Evolutionary conservation across 1,284 basidiomycete species (phyloP), one percentile per base, ranked within the genome.

Genomic region (Stereum hirsutum): DNA sequence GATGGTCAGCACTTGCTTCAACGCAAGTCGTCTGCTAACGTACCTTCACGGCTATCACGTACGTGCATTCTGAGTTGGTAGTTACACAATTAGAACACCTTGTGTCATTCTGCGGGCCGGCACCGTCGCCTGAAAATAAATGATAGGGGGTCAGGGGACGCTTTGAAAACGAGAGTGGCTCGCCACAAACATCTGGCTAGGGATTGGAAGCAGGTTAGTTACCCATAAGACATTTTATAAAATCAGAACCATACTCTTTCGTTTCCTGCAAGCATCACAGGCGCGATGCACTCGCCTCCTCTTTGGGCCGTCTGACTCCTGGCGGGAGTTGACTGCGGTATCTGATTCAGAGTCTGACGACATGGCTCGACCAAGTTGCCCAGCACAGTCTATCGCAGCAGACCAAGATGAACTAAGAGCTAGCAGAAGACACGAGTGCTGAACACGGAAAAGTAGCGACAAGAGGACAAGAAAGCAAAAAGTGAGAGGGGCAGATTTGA

Each of bases 41-140:
- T 20, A 49, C 48, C 44, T 49, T 49, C 6, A 36, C 35, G n/a
- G 48, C 33, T 20, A 46, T 48, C 1, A 39, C 49, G 17, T 50
- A 49, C 26, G 43, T 40, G 32, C 48, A 49, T 6, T 46, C 37
- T 12, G 23, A 23, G 26, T 30, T 41, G 4, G 44, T 37, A 0
- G 44, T 42, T 1, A 17, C 8, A 28, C 48, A 49, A 33, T 49
- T 49, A 4, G 48, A 41, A 30, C 48, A 49, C 21, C 43, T 45
- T 24, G 30, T 23, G 6, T n/a, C 23, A 3, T 36, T 38, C 2
- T 31, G 25, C 41, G 34, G 44, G 5, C 12, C 21, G 1, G 44
- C 47, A 32, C 44, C 41, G 28, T 48, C 48, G 49, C 31, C 12
- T 31, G 12, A 11, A 31, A 31, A 15, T n/a, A 15, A 15, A 12